Conservation (phyloP, 2,329 filamentous ascomycete species). For the Aspergillus carbonarius region DNA sequence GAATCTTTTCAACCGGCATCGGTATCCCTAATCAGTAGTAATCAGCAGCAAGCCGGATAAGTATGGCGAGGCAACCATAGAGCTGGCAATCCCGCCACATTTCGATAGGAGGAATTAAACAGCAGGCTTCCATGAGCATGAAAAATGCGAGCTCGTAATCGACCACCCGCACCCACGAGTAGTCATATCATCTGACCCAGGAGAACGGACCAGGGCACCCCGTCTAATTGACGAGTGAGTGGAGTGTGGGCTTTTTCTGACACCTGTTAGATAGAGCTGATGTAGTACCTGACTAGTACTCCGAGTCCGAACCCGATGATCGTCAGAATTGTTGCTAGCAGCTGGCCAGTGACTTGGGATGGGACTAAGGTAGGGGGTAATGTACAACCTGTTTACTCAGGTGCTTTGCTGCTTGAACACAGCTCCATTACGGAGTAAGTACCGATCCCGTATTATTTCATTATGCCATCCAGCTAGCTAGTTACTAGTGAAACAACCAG, state of each 20-base stretch:
- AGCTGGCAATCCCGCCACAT: background rate
- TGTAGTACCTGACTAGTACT: conserved; percentile 6
- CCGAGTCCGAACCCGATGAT: background rate
- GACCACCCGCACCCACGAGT: conserved; percentile 1
- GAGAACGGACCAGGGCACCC: conserved; percentile 9
- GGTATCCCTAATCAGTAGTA: background rate
- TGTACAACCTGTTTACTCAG: background rate
- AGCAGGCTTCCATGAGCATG: background rate
- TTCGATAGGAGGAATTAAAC: background rate
- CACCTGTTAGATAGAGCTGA: background rate
- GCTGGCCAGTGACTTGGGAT: conserved; percentile 2
- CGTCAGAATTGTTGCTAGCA: background rate
- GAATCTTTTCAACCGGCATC: background rate
- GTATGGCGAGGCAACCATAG: conserved; percentile 6
- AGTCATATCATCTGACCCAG: conserved; percentile 17
- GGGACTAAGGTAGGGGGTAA: background rate
- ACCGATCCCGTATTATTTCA: conserved; percentile 1
- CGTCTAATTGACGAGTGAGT: conserved; percentile 8
- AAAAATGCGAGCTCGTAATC: background rate
- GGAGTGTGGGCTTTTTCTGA: background rate
- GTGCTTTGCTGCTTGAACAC: background rate
- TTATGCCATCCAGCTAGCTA: background rate
- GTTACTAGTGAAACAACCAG: conserved; percentile 7
- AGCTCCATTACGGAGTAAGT: too few species aligned
- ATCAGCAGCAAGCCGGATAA: background rate